These are phyloP conservation scores for Pseudopyricularia javanii DNA, from an alignment of 2,329 filamentous ascomycete genomes.

Conservation along the genomic window DNA sequence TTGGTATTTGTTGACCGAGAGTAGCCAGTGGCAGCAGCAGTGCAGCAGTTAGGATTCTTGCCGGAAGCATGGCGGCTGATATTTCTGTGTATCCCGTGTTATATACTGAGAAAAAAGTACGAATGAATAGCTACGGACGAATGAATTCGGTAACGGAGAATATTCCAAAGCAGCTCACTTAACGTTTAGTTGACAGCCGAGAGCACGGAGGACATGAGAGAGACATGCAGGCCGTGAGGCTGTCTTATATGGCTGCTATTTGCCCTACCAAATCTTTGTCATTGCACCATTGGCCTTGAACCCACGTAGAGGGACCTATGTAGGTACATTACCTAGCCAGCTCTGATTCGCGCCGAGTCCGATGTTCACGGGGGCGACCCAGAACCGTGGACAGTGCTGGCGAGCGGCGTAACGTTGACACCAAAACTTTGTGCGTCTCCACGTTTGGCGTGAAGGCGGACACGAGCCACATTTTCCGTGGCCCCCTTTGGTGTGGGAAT, in stretches of 20 bases:
- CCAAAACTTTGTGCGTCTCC: neutral
- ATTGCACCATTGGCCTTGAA: neutral
- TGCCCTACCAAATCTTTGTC: neutral
- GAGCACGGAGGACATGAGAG: neutral
- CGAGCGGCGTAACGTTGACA: neutral
- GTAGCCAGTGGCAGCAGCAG: constrained; percentile 1
- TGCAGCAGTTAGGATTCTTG: neutral
- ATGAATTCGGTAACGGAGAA: neutral
- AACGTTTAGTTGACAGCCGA: neutral
- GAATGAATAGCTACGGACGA: neutral
- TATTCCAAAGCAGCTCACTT: neutral
- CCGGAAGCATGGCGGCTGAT: neutral
- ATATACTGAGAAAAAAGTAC: neutral
- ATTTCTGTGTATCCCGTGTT: neutral
- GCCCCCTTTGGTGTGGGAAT: neutral
- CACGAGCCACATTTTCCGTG: neutral
- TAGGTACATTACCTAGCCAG: no score
- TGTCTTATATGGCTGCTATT: neutral
- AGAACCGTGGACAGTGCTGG: neutral
- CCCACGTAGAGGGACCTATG: neutral
- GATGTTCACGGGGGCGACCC: no score
- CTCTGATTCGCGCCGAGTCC: no score
- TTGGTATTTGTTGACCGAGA: constrained; percentile 3
- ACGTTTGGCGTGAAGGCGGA: neutral
- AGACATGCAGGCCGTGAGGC: no score